Conservation (phyloP, 2,329 filamentous ascomycete genomes). For the Aspergillus sp. region DNA sequence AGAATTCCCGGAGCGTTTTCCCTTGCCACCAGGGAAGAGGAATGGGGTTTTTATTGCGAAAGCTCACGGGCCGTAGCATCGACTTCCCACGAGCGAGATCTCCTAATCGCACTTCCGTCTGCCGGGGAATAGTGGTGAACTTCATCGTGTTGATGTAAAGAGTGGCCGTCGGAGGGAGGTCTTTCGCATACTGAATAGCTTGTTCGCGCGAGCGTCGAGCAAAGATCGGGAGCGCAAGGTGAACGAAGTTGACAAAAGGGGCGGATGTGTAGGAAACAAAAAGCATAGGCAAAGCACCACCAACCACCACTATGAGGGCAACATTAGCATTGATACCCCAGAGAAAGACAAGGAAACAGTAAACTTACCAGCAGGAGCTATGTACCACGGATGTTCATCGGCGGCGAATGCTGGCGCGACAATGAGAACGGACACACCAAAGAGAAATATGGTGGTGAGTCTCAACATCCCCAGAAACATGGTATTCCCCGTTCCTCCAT, state of each 20-base stretch:
- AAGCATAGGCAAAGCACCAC: constrained; percentile 60
- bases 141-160: constrained; percentile 44
- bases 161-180: constrained; percentile 39
- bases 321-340: background rate
- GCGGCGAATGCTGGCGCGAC: constrained; percentile 56
- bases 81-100: constrained; percentile 35
- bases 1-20: constrained; percentile 34
- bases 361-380: constrained; percentile 35
- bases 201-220: constrained; percentile 57
- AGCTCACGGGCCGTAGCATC: constrained; percentile 34
- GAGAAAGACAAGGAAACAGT: background rate
- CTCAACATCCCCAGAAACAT: constrained; percentile 67
- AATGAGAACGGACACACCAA: constrained; percentile 61
- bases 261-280: constrained; percentile 61
- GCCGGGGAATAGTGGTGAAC: constrained; percentile 38
- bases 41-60: constrained; percentile 33
- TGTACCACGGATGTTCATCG: constrained; percentile 39
- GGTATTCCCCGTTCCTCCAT: constrained; percentile 64
- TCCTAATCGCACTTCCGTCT: constrained; percentile 37
- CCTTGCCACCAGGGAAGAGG: constrained; percentile 34
- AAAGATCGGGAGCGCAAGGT: constrained; percentile 62
- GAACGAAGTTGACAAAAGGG: constrained; percentile 69
- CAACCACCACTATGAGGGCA: constrained; percentile 47
- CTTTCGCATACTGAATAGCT: constrained; percentile 39
- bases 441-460: constrained; percentile 65